These are phyloP conservation scores for Dacryopinax primogenitus DNA, from an alignment of 768 basidiomycete genomes.

Conservation along the genomic window DNA sequence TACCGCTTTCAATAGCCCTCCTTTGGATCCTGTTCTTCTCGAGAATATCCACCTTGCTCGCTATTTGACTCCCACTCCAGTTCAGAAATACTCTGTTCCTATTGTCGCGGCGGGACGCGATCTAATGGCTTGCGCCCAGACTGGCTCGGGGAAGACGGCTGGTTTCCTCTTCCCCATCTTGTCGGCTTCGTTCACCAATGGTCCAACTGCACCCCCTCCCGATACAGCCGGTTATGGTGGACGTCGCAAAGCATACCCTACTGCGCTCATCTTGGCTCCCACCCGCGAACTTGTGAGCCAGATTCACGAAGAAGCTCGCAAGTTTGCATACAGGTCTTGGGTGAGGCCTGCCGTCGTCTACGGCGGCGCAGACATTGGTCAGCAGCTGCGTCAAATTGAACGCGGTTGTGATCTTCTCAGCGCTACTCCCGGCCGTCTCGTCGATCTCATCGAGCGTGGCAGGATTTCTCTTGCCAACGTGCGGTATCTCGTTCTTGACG, in stretches of 20 bases:
- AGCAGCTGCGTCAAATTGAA: conserved; percentile 86
- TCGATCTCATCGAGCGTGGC: conserved; percentile 96
- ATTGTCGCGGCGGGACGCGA: conserved; percentile 76
- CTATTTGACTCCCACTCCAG: conserved; percentile 92
- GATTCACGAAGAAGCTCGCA: conserved; percentile 97
- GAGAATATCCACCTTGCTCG: conserved; percentile 89
- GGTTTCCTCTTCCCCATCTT: conserved; percentile 99
- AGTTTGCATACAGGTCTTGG: conserved; percentile 99
- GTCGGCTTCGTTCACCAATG: conserved; percentile 75
- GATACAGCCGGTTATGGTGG: conserved; percentile 46
- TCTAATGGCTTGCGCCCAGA: conserved; percentile 94
- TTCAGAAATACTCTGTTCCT: conserved; percentile 99
- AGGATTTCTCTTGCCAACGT: conserved; percentile 92
- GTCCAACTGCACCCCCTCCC: conserved; percentile 61
- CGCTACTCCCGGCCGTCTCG: conserved; percentile 94
- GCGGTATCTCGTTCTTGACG: conserved; percentile 95
- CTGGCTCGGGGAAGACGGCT: conserved; percentile 97
- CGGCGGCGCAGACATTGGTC: conserved; percentile 95
- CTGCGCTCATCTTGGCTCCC: conserved; percentile 92
- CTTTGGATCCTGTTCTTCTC: conserved; percentile 81
- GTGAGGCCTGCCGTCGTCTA: conserved; percentile 98
- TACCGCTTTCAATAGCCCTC: conserved; percentile 70
- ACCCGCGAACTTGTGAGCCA: conserved; percentile 98
- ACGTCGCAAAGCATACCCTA: conserved; percentile 83
- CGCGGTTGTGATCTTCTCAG: conserved; percentile 94